Conservation (phyloP, 2,329 filamentous ascomycete genomes). For the Magnaporthiopsis poae region DNA sequence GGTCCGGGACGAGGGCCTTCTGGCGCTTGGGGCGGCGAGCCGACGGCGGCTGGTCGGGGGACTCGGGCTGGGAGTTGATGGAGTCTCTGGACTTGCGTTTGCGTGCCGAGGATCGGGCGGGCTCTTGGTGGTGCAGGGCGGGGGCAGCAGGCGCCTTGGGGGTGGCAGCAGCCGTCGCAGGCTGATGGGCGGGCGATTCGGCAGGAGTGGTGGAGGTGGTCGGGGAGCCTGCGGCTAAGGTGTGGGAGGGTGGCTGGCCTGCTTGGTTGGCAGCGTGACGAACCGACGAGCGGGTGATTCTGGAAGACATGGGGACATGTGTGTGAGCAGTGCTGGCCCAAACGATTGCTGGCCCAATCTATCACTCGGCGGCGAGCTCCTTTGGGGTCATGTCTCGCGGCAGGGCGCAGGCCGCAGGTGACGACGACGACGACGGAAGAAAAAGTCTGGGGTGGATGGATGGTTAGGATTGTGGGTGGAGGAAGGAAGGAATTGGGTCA, state of each 20-base stretch:
- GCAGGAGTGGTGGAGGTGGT: slow-evolving; percentile 12
- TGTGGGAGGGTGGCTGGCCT: slow-evolving; percentile 24
- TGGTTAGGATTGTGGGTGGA: background rate
- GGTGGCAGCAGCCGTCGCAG: slow-evolving; percentile 28
- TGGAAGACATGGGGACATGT: slow-evolving; percentile 75
- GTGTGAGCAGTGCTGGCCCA: slow-evolving; percentile 6
- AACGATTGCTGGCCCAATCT: background rate
- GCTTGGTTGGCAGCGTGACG: slow-evolving; percentile 67
- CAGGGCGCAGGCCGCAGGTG: background rate
- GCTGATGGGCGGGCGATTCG: slow-evolving; percentile 23
- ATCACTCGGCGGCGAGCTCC: slow-evolving; percentile 2
- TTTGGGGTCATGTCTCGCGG: slow-evolving; percentile 2
- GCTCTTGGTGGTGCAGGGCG: slow-evolving; percentile 24
- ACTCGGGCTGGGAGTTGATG: slow-evolving; percentile 33
- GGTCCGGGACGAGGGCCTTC: slow-evolving; percentile 44
- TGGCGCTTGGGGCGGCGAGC: slow-evolving; percentile 61
- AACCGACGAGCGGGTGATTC: slow-evolving; percentile 90
- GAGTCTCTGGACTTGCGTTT: slow-evolving; percentile 66
- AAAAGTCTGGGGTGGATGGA: background rate
- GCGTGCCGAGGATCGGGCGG: slow-evolving; percentile 41
- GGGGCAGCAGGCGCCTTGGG: slow-evolving; percentile 30
- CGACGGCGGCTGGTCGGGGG: slow-evolving; percentile 25
- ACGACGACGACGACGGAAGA: background rate
- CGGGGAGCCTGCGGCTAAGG: slow-evolving; percentile 18
- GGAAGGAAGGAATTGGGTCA: background rate